A percentile compares a stretch with the other conserved stretches of the same genome.
phyloP scores from a whole-genome alignment of 2,329 filamentous ascomycete genomes.

The Meredithiella fracta region DNA sequence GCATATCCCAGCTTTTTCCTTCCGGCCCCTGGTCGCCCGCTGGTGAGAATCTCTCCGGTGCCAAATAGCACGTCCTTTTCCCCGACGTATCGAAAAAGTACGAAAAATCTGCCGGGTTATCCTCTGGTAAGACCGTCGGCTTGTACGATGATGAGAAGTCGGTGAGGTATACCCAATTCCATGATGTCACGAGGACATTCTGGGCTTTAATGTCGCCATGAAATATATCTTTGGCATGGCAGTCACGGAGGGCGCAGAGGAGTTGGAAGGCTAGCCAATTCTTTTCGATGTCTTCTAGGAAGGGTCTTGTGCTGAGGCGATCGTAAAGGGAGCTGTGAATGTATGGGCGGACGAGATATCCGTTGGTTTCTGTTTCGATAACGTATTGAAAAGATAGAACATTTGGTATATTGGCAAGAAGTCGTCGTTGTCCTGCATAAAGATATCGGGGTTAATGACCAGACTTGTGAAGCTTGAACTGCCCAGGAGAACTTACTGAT shows the following conservation, averaged over 20 bases:
- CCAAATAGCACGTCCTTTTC: constrained; percentile 82
- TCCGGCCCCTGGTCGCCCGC: constrained; percentile 49
- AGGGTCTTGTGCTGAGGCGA: constrained; percentile 86
- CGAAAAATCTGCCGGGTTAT: constrained; percentile 93
- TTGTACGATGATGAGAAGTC: constrained; percentile 96
- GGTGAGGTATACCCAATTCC: constrained; percentile 98
- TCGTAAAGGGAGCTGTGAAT: constrained; percentile 96
- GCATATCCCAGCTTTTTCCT: constrained; percentile 58
- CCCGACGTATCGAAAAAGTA: constrained; percentile 95
- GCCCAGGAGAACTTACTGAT: constrained; percentile 36
- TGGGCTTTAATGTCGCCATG: constrained; percentile 99
- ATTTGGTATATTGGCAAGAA: constrained; percentile 72
- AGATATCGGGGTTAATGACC: background rate
- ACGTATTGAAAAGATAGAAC: constrained; percentile 79
- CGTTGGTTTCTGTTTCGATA: constrained; percentile 79
- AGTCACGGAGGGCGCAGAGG: constrained; percentile 80
- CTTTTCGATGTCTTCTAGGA: constrained; percentile 94
- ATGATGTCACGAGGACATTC: constrained; percentile 90
- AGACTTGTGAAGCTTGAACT: background rate
- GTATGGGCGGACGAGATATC: constrained; percentile 86
- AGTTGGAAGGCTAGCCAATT: constrained; percentile 97
- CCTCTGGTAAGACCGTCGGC: constrained; percentile 79
- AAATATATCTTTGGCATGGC: constrained; percentile 73
- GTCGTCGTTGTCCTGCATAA: constrained; percentile 54
- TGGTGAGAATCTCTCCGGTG: constrained; percentile 77